Evolutionary conservation across 805 yeast species (phyloP).

Genomic region (Debaryomyces tyrocola): DNA sequence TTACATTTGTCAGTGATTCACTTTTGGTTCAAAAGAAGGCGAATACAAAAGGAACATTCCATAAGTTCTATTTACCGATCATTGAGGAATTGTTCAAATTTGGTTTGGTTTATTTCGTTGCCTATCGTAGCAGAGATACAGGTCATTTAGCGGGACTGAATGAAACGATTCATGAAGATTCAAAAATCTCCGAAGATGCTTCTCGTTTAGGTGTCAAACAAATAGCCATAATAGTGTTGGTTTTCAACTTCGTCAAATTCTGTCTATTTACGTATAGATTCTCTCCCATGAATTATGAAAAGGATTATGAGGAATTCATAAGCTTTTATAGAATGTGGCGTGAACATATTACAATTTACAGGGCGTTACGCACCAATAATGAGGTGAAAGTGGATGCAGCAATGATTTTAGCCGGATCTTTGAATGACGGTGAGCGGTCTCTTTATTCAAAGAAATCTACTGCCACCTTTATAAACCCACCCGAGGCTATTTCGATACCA

Average conservation of each 20-base stretch:
- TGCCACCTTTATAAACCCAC: conserved; percentile 8
- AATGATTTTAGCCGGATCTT: background rate
- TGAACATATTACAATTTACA: background rate
- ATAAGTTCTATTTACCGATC: conserved; percentile 15
- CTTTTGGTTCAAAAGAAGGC: background rate
- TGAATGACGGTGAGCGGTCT: background rate
- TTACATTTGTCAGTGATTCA: background rate
- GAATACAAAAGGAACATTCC: conserved; percentile 2
- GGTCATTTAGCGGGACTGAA: too few species aligned
- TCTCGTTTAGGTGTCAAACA: background rate
- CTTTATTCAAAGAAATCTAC: conserved; percentile 9
- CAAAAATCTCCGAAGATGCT: background rate
- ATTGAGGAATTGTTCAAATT: conserved; percentile 9
- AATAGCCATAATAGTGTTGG: conserved; percentile 8
- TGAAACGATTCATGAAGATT: background rate
- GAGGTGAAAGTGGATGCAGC: conserved; percentile 1
- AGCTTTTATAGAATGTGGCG: conserved; percentile 14
- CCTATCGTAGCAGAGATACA: conserved; percentile 4
- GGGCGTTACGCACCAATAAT: background rate
- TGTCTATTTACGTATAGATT: background rate
- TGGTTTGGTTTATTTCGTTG: conserved; percentile 1
- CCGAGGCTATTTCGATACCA: background rate
- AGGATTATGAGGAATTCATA: conserved; percentile 14
- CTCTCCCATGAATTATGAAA: conserved; percentile 9
- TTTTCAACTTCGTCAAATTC: conserved; percentile 5